Evolutionary conservation across 352 stramenopile genomes (phyloP).

Genomic region (Globisporangium megalacanthum): DNA sequence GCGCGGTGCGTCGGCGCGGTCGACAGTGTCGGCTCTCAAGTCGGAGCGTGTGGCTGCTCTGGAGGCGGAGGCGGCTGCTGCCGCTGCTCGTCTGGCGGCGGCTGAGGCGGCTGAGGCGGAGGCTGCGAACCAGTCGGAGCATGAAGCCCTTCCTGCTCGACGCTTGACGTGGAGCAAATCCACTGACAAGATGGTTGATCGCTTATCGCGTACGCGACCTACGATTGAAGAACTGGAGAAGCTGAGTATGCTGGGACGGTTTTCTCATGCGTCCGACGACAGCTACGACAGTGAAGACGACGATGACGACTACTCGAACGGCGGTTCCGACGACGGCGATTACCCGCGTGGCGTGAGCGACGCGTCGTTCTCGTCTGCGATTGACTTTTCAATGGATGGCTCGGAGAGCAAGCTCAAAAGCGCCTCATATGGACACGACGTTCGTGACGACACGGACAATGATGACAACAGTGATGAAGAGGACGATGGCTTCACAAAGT

Average conservation of each 20-base stretch:
- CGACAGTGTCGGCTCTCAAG: conserved; percentile 8
- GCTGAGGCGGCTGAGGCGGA: conserved; percentile 15
- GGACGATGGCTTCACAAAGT: conserved; percentile 5
- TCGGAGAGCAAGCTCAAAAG: neutral
- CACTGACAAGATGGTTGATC: neutral
- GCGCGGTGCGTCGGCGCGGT: conserved; percentile 14
- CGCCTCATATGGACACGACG: neutral
- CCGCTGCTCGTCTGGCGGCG: conserved; percentile 3
- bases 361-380: neutral
- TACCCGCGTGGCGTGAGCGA: neutral
- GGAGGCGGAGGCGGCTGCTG: conserved; percentile 2
- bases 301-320: conserved; percentile 5
- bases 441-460: conserved; percentile 9
- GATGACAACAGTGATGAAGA: conserved; percentile 2
- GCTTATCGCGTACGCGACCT: conserved; percentile 3
- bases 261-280: conserved; percentile 11
- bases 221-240: conserved; percentile 16
- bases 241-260: conserved; percentile 12
- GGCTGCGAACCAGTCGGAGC: conserved; percentile 1
- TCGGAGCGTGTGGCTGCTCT: conserved; percentile 1
- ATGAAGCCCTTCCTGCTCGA: neutral
- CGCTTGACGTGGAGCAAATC: neutral
- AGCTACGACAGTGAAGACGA: conserved; percentile 11
- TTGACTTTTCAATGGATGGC: neutral
- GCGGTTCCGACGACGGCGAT: neutral